Conservation (phyloP, 805 yeast species). For the Ascoidea rubescens region DNA sequence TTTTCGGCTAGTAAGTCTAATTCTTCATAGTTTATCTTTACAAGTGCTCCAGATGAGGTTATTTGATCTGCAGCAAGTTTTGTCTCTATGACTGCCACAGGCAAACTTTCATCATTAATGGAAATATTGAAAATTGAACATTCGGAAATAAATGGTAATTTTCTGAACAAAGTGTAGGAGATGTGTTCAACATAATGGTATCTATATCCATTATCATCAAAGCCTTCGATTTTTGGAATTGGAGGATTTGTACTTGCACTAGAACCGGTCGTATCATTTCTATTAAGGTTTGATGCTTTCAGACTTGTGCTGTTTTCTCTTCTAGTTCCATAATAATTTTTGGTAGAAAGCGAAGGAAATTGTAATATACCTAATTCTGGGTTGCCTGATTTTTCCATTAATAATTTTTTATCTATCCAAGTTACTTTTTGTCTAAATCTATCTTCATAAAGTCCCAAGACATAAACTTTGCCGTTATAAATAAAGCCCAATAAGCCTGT, state of each 20-base stretch:
- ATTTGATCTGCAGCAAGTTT: slow-evolving; percentile 25
- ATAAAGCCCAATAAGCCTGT: slow-evolving; percentile 88
- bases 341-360: too few relatives aligned
- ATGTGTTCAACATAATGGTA: slow-evolving; percentile 84
- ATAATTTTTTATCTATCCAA: slow-evolving; percentile 41
- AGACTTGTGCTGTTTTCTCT: neutral
- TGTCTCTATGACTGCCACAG: slow-evolving; percentile 79
- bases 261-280: neutral
- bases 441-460: slow-evolving; percentile 85
- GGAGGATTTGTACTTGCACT: neutral
- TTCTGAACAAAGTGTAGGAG: slow-evolving; percentile 69
- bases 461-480: slow-evolving; percentile 74
- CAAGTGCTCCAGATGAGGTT: slow-evolving; percentile 11
- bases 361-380: neutral
- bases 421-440: slow-evolving; percentile 66
- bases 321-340: neutral
- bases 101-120: slow-evolving; percentile 66
- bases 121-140: slow-evolving; percentile 83
- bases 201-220: slow-evolving; percentile 19
- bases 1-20: slow-evolving; percentile 36
- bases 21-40: slow-evolving; percentile 19
- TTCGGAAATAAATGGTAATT: slow-evolving; percentile 71
- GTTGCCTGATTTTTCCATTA: neutral
- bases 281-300: neutral
- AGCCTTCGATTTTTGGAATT: neutral